phyloP scores from a whole-genome alignment of 495 filamentous ascomycete genomes.

The Aspergillus kassunensis region DNA sequence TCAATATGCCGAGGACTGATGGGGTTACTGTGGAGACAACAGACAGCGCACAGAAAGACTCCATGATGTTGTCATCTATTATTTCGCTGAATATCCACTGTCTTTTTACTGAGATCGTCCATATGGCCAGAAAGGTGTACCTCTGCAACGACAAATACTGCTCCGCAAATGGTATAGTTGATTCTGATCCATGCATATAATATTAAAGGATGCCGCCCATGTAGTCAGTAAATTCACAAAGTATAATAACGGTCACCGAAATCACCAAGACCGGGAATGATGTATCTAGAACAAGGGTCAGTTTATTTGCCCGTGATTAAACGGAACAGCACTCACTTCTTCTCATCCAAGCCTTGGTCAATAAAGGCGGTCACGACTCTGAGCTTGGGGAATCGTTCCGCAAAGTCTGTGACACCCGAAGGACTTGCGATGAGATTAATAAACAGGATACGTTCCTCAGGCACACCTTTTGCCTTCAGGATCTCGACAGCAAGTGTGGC shows the following conservation, averaged over 20 bases:
- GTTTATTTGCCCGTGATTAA: conserved; percentile 13
- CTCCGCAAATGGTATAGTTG: not conserved
- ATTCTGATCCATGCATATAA: not conserved
- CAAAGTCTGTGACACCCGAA: conserved; percentile 84
- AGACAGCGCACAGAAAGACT: conserved; percentile 19
- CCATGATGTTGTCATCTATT: not conserved
- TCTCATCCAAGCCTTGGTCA: conserved; percentile 90
- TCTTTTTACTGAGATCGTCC: not conserved
- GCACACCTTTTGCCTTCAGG: conserved; percentile 81
- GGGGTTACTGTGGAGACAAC: conserved; percentile 15
- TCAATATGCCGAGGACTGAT: conserved; percentile 31
- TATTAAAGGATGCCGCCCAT: not conserved
- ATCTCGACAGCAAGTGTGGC: conserved; percentile 96
- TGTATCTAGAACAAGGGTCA: conserved; percentile 62
- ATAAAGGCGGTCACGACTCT: conserved; percentile 95
- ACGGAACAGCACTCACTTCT: conserved; percentile 64
- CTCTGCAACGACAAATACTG: not conserved
- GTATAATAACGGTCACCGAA: conserved; percentile 98
- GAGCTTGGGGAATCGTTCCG: conserved; percentile 84
- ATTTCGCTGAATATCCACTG: not conserved
- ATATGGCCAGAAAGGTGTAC: not conserved
- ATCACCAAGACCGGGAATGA: conserved; percentile 90
- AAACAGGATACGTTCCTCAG: conserved; percentile 92
- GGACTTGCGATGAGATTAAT: conserved; percentile 95
- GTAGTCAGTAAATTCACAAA: conserved; percentile 46